A percentile compares a stretch with the other conserved stretches of the same genome.
phyloP scores from a whole-genome alignment of 2,329 filamentous ascomycete species.

The Clarireedia homoeocarpa region DNA sequence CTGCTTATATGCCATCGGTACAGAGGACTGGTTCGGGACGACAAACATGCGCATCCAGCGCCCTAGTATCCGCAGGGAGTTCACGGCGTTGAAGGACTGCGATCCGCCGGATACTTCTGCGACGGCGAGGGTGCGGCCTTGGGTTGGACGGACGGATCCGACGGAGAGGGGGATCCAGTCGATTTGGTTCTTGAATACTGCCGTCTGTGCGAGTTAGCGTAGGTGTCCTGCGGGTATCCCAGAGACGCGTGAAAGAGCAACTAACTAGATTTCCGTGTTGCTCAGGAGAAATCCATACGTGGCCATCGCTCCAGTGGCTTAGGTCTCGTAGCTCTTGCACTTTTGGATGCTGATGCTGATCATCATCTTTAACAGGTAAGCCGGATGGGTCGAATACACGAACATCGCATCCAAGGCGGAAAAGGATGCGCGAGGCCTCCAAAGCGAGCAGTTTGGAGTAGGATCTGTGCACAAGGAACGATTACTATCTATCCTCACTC shows the following conservation, averaged over 20 bases:
- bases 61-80: constrained; percentile 55
- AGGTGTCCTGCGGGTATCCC: not conserved
- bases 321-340: constrained; percentile 56
- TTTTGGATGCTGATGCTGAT: constrained; percentile 46
- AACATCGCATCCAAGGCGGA: constrained; percentile 58
- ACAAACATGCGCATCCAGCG: constrained; percentile 65
- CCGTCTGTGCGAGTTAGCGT: constrained; percentile 33
- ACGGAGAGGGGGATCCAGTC: constrained; percentile 60
- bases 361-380: constrained; percentile 53
- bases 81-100: constrained; percentile 61
- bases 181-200: constrained; percentile 62
- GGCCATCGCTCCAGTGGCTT: constrained; percentile 57
- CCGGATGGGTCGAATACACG: constrained; percentile 51
- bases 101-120: constrained; percentile 57
- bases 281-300: constrained; percentile 58
- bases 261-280: constrained; percentile 53
- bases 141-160: constrained; percentile 55
- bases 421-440: constrained; percentile 52
- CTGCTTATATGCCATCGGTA: constrained; percentile 56
- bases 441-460: constrained; percentile 53
- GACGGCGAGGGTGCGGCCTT: constrained; percentile 55
- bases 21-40: constrained; percentile 57
- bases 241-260: too few relatives aligned
- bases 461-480: constrained; percentile 33
- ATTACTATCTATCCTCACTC: too few relatives aligned